phyloP scores from a whole-genome alignment of 441 rosid genomes.

The Bocquillonia castaneifolia region DNA sequence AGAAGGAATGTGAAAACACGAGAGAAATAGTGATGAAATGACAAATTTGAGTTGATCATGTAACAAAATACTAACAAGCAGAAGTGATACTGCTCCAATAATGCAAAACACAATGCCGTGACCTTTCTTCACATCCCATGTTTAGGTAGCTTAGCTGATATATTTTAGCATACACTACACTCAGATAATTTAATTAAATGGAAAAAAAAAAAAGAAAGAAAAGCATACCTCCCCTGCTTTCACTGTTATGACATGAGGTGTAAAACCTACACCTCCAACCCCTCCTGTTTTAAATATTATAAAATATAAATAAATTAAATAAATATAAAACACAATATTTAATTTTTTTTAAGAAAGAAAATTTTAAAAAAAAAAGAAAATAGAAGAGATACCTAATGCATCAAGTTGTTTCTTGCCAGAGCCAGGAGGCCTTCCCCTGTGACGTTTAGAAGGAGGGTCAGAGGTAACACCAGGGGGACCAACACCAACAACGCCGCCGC shows the following conservation, averaged over 20 bases:
- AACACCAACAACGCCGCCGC: conserved; percentile 32
- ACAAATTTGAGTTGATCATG: too few relatives aligned
- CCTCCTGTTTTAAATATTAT: conserved; percentile 41
- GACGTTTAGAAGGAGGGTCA: conserved; percentile 52
- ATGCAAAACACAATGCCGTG: too few relatives aligned
- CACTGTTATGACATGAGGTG: conserved; percentile 92
- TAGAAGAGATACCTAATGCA: conserved; percentile 32
- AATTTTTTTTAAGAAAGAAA: too few relatives aligned
- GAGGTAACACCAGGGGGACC: conserved; percentile 40
- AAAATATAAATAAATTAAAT: conserved; percentile 4
- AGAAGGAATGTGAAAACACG: too few relatives aligned
- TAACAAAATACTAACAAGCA: too few relatives aligned
- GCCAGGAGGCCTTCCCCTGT: conserved; percentile 92
- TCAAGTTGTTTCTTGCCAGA: conserved; percentile 85
- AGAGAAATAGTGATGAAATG: too few relatives aligned
- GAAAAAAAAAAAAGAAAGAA: background rate
- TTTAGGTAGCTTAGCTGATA: too few relatives aligned
- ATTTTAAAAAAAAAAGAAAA: too few relatives aligned
- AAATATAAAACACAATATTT: background rate
- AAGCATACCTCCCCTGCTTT: conserved; percentile 79
- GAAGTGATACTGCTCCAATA: too few relatives aligned
- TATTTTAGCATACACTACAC: too few relatives aligned
- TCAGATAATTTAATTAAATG: background rate
- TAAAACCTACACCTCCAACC: conserved; percentile 80
- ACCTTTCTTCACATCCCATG: too few relatives aligned